Evolutionary conservation across 2,329 filamentous ascomycete genomes (phyloP), one percentile per base, ranked within the genome.

Genomic region (Biscogniauxia marginata): DNA sequence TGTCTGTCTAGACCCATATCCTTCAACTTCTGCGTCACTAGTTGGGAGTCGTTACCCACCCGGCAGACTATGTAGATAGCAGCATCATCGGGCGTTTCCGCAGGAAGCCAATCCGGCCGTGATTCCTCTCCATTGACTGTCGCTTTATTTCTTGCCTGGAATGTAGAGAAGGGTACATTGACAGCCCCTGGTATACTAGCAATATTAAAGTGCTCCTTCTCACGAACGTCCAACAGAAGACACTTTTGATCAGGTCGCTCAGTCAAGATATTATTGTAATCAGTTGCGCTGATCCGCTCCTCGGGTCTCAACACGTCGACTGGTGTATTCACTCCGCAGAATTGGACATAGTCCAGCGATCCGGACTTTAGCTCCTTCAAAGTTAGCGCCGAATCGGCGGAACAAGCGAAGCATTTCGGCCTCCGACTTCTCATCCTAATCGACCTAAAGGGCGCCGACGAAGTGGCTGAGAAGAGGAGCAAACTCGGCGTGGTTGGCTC

Each of bases 191-290:
- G 78, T 7, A 99, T 78, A 58, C 81, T 86, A 61, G 88, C 92
- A 46, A 98, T 86, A 16, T 89, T 87, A 63, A 90, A 97, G 58
- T 96, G 91, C 23, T 91, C 89, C 65, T 85, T 85, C 64, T 96
- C 91, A 2, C 95, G 82, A 1, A 96, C 91, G 63, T 98, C 95
- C 2, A 98, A 72, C 2, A 97, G 74, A 1, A 90, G 68, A 52
- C 88, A 84, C 2, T 50, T 25, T 45, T 49, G 25, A 2, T 45
- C 52, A 5, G 30, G 49, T 21, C 50, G 53, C 44, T 59, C 61
- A 2, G 55, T 48, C 21, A 63, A 7, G 5, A 70, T 50, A 6
- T 63, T 55, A 18, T 78, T 75, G 64, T 91, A 93, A 4, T 87
- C 80, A 0, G 73, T 65, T 0, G 86, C 85, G 0, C 85, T 83